Percentiles rank a stretch among this genome's conserved stretches.
These are phyloP conservation scores for Dendrobium chrysotoxum DNA, from an alignment of 106 monocot genomes.

Conservation along the genomic window DNA sequence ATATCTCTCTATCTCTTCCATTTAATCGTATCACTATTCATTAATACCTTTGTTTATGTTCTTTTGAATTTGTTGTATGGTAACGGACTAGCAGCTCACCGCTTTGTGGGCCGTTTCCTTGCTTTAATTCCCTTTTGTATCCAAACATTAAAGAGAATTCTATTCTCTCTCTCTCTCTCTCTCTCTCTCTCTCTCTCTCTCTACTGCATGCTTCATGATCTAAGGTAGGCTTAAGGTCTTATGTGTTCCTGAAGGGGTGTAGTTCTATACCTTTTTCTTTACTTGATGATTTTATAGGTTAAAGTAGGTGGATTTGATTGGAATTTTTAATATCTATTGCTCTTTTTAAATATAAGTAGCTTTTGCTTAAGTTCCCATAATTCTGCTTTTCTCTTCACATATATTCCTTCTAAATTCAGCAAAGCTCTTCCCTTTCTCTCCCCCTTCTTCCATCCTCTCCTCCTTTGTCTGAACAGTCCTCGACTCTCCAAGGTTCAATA, in stretches of 20 bases:
- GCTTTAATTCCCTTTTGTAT: conserved; percentile 21
- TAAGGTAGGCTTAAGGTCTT: neutral
- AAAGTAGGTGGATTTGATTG: conserved; percentile 17
- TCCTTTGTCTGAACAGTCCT: neutral
- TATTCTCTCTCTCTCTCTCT: conserved; percentile 5
- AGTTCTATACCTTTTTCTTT: conserved; percentile 9
- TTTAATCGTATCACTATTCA: neutral
- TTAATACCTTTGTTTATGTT: conserved; percentile 1
- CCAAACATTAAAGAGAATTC: conserved; percentile 6
- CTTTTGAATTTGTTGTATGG: neutral
- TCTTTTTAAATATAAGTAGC: neutral
- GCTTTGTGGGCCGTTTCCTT: conserved; percentile 12
- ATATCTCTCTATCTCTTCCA: neutral
- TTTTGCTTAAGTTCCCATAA: neutral
- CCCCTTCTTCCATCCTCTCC: neutral
- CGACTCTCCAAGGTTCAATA: neutral
- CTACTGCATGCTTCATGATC: neutral
- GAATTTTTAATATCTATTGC: neutral
- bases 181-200: conserved; percentile 5
- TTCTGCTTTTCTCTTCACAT: conserved; percentile 1
- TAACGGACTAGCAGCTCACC: conserved; percentile 10
- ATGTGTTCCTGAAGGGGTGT: neutral
- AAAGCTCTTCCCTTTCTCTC: neutral
- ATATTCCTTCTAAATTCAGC: conserved; percentile 5
- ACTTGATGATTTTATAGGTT: conserved; percentile 23